Percentiles rank a stretch among this genome's conserved stretches.
Evolutionary conservation across 2,329 filamentous ascomycete species (phyloP).

Genomic region (Coniochaeta hoffmannii): DNA sequence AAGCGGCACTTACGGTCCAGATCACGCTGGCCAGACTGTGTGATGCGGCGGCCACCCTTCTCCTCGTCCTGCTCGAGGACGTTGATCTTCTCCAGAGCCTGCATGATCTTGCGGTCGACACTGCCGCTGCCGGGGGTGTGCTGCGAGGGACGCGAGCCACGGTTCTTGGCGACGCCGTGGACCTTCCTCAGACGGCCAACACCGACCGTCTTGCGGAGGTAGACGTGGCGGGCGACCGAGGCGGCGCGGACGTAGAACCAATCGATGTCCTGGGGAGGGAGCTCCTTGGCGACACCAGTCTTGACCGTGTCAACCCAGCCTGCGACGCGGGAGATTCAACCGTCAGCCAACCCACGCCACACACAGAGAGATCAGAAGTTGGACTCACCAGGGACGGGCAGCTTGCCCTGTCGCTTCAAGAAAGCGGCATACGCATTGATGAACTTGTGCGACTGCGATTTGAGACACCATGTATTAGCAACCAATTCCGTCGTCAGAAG

Average conservation of each 20-base stretch:
- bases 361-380: constrained; percentile 7
- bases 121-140: constrained; percentile 93
- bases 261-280: constrained; percentile 96
- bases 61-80: constrained; percentile 97
- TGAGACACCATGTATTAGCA: constrained; percentile 54
- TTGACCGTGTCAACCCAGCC: constrained; percentile 99
- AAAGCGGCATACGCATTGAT: constrained; percentile 80
- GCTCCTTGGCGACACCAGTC: constrained; percentile 93
- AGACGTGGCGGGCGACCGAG: constrained; percentile 94
- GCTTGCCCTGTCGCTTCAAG: constrained; percentile 91
- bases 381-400: constrained; percentile 75
- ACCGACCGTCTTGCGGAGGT: constrained; percentile 98
- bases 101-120: constrained; percentile 96
- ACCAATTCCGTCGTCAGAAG: constrained; percentile 65
- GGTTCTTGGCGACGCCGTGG: constrained; percentile 96
- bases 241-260: constrained; percentile 93
- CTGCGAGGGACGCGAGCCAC: constrained; percentile 81
- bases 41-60: constrained; percentile 97
- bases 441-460: constrained; percentile 75
- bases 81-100: constrained; percentile 98
- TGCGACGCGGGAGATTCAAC: constrained; percentile 23
- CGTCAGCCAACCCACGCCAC: neutral
- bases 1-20: constrained; percentile 63
- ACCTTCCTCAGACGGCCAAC: constrained; percentile 95
- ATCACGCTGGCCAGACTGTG: constrained; percentile 96